Conservation (phyloP, 331 rosid species). For the Rosa hybrid region DNA sequence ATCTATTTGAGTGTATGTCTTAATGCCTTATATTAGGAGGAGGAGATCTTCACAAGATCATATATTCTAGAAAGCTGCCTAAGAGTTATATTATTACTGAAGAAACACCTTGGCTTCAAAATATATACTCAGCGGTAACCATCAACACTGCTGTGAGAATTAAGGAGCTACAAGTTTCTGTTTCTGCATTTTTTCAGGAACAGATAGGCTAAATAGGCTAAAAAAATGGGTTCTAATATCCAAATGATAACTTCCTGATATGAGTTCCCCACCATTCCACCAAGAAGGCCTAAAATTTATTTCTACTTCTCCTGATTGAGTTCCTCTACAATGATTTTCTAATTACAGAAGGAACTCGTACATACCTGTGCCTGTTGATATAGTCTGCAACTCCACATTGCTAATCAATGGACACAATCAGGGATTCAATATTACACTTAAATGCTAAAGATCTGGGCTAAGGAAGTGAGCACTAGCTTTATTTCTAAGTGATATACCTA, state of each 20-base stretch:
- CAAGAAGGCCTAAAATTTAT: not conserved
- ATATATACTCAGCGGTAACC: not conserved
- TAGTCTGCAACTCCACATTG: not conserved
- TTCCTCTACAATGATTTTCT: not conserved
- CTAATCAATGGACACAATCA: not conserved
- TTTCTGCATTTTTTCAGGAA: not conserved
- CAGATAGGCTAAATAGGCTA: not conserved
- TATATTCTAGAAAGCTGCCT: constrained; percentile 6
- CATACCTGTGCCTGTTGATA: not conserved
- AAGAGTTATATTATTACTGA: not conserved
- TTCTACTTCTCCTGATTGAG: not conserved
- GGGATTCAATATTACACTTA: not conserved
- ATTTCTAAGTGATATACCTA: not conserved
- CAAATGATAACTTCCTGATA: not conserved
- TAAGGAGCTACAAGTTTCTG: not conserved
- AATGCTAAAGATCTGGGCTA: not conserved
- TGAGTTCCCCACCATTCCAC: not conserved
- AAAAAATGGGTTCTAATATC: not conserved
- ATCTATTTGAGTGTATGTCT: not conserved
- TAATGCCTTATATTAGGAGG: not conserved
- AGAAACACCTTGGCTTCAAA: not conserved
- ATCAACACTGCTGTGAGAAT: not conserved
- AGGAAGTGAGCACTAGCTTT: not conserved
- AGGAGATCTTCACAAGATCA: not conserved
- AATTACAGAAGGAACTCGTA: not conserved